These are phyloP conservation scores for Tricladium varicosporioides DNA, from an alignment of 2,329 filamentous ascomycete genomes.

Conservation along the genomic window DNA sequence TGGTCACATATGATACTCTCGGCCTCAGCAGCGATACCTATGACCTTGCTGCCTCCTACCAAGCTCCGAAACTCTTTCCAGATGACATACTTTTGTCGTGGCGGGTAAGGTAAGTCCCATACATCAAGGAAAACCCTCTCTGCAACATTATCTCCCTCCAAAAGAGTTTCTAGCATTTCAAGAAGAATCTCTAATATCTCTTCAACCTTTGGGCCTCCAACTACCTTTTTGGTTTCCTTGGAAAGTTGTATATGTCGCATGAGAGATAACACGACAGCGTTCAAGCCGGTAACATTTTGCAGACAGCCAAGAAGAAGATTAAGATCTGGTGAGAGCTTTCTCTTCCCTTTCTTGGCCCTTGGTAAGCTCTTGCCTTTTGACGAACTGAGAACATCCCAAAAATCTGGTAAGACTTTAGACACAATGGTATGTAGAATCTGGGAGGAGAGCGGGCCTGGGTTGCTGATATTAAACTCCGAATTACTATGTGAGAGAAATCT, in stretches of 20 bases:
- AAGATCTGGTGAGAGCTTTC: slow-evolving; percentile 35
- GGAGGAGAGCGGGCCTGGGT: slow-evolving; percentile 65
- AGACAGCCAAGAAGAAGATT: slow-evolving; percentile 62
- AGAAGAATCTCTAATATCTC: slow-evolving; percentile 40
- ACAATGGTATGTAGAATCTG: slow-evolving; percentile 76
- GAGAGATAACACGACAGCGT: slow-evolving; percentile 71
- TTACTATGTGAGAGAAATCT: slow-evolving; percentile 45
- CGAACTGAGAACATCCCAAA: slow-evolving; percentile 67
- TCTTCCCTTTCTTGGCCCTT: slow-evolving; percentile 20
- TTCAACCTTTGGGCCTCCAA: slow-evolving; percentile 31
- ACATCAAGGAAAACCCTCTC: slow-evolving; percentile 45
- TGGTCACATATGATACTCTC: slow-evolving; percentile 38
- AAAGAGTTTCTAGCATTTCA: slow-evolving; percentile 39
- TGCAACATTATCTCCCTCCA: slow-evolving; percentile 44
- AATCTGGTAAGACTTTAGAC: slow-evolving; percentile 73
- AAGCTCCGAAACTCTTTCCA: slow-evolving; percentile 64
- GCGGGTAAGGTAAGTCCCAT: slow-evolving; percentile 32
- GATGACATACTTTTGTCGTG: slow-evolving; percentile 46
- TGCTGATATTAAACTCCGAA: slow-evolving; percentile 52
- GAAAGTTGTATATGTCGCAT: slow-evolving; percentile 56
- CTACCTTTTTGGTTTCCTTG: slow-evolving; percentile 34
- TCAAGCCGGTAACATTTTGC: slow-evolving; percentile 72
- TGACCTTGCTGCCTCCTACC: slow-evolving; percentile 57
- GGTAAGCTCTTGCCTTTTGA: slow-evolving; percentile 32
- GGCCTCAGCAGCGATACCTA: slow-evolving; percentile 56